Evolutionary conservation across 805 yeast genomes (phyloP), one percentile per base, ranked within the genome.

Genomic region (Isabelozyma rhagii): DNA sequence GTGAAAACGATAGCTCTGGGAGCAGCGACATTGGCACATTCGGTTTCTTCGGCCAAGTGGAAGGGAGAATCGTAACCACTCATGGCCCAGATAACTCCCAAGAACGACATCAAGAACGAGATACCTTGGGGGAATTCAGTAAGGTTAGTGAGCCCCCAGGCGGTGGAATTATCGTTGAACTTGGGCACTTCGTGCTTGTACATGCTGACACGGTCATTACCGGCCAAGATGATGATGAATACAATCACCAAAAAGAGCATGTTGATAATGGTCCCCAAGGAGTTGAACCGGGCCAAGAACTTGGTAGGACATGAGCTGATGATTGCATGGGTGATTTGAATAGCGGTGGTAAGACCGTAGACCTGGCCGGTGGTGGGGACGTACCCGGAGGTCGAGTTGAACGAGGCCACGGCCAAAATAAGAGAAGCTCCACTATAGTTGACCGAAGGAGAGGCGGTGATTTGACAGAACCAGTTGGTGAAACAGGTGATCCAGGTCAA

Each of bases 21-120:
- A 8, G 85, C 82, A 5, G 87, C 87, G 11, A 71, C 66, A 36
- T 79, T 69, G 6, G 89, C 87, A 60, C 84, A 83, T 46, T 83
- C 68, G 55, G 85, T 80, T 59, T 85, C 91, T 66, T 85, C 92
- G n/a, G 87, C 76, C 52, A 85, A 69, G 59, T 86, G 90, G 71
- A 84, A 85, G 0, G 90, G 87, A 18, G 87, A 81, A 61, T 85
- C 90, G 60, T 83, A 86, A 21, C 89, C 90, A 43, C 85, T 78
- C 89, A 85, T 84, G 39, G 85, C 81, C 86, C 86, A 82, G 50
- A 81, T 79, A 38, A 78, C 84, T n/a, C 85, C 83, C 59, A 81
- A 62, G 64, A 82, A 82, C 5, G 82, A 71, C 74, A 81, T 72
- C 49, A 84, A 63, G 58, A 81, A 70, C 27, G 84, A 77, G 46